Evolutionary conservation across 345 rosid species (phyloP), one percentile per base, ranked within the genome.

Genomic region (Eucalyptus erythrocorys): DNA sequence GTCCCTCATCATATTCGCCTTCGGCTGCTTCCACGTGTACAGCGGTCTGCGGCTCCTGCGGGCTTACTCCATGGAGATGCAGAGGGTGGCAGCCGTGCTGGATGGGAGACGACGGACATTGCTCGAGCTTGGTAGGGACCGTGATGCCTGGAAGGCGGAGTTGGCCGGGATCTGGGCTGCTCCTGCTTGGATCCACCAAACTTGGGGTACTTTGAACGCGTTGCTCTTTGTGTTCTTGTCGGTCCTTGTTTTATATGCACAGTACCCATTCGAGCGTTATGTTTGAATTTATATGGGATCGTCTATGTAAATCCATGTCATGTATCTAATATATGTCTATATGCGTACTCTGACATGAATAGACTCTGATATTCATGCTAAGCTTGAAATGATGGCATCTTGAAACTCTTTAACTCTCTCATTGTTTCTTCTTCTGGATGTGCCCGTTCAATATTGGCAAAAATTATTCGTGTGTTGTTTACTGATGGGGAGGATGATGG

Each of bases 401-500:
- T 59, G 32, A 27, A 76, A 37, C 82, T 76, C 82, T n/a, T n/a
- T 76, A 76, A 76, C 11, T 76, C 47, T 76, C 15, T 76, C 82
- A 21, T 40, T 10, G 82, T 76, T 76, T 43, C 87, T 50, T 37
- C 57, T 68, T 82, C 79, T 64, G 68, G 50, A 86, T 90, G 93
- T 91, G 99, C 96, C 88, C 96, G 99, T 68, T 98, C 98, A 12
- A 86, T 91, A 51, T 95, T 97, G 86, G 91, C 89, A 12, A 95
- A 93, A 91, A 89, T 95, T 89, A 97, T 95, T 34, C 93, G 94
- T 80, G 99, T 96, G 68, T 91, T 96, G 94, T 97, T 96, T 82
- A 89, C 96, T 90, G 99, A 96, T 71, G 98, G 98, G 90, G 98
- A 97, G 93, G 93, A 97, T 90, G 98, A 97, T 88, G 95, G 92